Evolutionary conservation across 495 filamentous ascomycete genomes (phyloP), one percentile per base, ranked within the genome.

Genomic region (Hypoxylon subgilvum): DNA sequence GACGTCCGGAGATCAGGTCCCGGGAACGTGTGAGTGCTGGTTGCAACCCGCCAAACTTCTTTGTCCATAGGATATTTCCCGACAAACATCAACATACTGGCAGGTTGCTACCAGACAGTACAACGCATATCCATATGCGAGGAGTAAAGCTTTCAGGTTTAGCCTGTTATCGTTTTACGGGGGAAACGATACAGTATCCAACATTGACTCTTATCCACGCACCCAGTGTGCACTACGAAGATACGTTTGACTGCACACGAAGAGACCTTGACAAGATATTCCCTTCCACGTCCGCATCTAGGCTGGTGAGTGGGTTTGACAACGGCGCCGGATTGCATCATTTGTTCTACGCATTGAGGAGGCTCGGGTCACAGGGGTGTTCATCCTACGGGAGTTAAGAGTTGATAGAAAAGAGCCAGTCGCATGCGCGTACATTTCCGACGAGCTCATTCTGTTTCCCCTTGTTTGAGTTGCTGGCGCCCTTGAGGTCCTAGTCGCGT

Each of bases 111-210:
- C 7, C 4, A 17, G 49, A 23, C 17, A 45, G 14, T 36, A 35
- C 14, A 25, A 36, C 21, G 54, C 14, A 17, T 50, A 16, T 39
- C 42, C 31, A 44, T 38, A 22, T 49, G 19, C 9, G 19, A 38
- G 46, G 10, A 12, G 18, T 14, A 38, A 36, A 38, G 19, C 30
- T 42, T 41, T 35, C n/a, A n/a, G 35, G 56, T 14, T 16, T 18
- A 6, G 34, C 19, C 38, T 35, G 28, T 17, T n/a, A 41, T 47
- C 16, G 57, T 48, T 53, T 52, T 48, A 49, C 43, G 21, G 32
- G 16, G 30, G 35, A 53, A 42, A 35, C 48, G 22, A 12, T n/a
- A 39, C 17, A 53, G 36, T 42, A 53, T 17, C n/a, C 44, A 27
- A 53, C 43, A 53, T 52, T 35, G 40, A 47, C 28, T n/a, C 13